Percentiles rank a stretch among this genome's conserved stretches.
These are phyloP conservation scores for Tulasnella sp. DNA, from an alignment of 768 basidiomycete genomes.

Conservation along the genomic window DNA sequence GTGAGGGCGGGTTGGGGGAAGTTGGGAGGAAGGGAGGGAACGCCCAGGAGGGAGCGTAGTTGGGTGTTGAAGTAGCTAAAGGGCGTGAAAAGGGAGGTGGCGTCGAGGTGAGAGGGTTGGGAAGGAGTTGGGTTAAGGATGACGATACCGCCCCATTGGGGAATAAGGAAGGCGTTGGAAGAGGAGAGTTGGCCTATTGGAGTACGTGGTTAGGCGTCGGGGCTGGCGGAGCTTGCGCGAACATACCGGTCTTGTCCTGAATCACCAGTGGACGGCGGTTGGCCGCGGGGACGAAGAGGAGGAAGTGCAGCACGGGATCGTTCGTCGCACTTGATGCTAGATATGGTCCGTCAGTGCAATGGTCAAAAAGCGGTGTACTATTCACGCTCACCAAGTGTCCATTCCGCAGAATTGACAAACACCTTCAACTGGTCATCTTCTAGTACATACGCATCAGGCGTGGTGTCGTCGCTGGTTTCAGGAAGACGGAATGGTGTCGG, in stretches of 20 bases:
- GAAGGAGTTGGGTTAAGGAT: constrained; percentile 45
- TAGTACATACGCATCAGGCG: constrained; percentile 36
- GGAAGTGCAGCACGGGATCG: constrained; percentile 87
- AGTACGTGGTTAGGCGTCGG: no score
- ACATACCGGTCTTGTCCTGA: constrained; percentile 40
- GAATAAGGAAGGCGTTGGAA: constrained; percentile 68
- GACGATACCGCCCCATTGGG: constrained; percentile 88
- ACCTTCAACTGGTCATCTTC: constrained; percentile 76
- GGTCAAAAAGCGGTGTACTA: background rate
- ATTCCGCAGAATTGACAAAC: constrained; percentile 92
- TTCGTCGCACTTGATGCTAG: constrained; percentile 84
- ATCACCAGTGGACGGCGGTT: constrained; percentile 59
- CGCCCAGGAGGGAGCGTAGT: constrained; percentile 67
- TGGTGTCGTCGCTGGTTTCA: background rate
- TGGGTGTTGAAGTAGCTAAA: constrained; percentile 61
- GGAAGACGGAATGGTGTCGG: constrained; percentile 28
- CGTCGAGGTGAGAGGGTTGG: constrained; percentile 28
- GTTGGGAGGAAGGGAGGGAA: constrained; percentile 45
- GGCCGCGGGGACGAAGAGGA: constrained; percentile 72
- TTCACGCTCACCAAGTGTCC: constrained; percentile 64
- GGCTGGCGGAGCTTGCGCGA: no score
- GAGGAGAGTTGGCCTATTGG: constrained; percentile 34
- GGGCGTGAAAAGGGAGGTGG: constrained; percentile 35
- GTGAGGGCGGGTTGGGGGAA: constrained; percentile 27
- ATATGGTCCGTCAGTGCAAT: constrained; percentile 15